phyloP scores from a whole-genome alignment of 352 stramenopile genomes.

The Phytopythium litorale region DNA sequence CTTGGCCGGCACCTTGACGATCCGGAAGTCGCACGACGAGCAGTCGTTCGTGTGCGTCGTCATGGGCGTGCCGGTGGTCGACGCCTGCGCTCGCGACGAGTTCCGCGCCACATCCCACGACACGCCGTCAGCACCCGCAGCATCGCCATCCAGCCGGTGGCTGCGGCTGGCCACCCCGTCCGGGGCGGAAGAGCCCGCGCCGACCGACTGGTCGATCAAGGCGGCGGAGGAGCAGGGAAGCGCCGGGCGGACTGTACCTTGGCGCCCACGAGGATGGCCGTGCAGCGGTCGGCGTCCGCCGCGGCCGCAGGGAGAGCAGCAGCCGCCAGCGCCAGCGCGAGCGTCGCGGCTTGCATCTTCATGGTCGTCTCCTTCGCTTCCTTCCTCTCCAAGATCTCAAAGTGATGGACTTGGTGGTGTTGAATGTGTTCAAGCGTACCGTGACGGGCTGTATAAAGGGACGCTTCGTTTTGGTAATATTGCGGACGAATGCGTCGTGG shows the following conservation, averaged over 20 bases:
- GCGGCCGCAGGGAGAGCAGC: slow-evolving; percentile 4
- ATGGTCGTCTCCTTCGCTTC: not conserved
- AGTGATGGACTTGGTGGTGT: not conserved
- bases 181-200: not conserved
- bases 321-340: slow-evolving; percentile 13
- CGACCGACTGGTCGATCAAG: too few relatives aligned
- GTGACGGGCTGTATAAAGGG: too few relatives aligned
- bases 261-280: slow-evolving; percentile 71
- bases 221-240: too few relatives aligned
- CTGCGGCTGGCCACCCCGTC: not conserved
- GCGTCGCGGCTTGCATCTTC: not conserved
- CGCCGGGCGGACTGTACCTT: slow-evolving; percentile 30
- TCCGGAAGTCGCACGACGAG: slow-evolving; percentile 78
- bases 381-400: not conserved
- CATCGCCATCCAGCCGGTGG: not conserved
- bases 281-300: slow-evolving; percentile 61
- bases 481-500: too few relatives aligned
- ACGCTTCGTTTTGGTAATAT: too few relatives aligned
- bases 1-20: slow-evolving; percentile 69
- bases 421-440: too few relatives aligned
- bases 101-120: too few relatives aligned
- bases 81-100: slow-evolving; percentile 30
- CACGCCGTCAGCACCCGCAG: slow-evolving; percentile 7
- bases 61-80: slow-evolving; percentile 62
- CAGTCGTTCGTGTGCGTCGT: slow-evolving; percentile 85